A percentile compares a stretch with the other conserved stretches of the same genome.
phyloP scores from a whole-genome alignment of 179 eudicot species.

The Corrigiola litoralis region DNA sequence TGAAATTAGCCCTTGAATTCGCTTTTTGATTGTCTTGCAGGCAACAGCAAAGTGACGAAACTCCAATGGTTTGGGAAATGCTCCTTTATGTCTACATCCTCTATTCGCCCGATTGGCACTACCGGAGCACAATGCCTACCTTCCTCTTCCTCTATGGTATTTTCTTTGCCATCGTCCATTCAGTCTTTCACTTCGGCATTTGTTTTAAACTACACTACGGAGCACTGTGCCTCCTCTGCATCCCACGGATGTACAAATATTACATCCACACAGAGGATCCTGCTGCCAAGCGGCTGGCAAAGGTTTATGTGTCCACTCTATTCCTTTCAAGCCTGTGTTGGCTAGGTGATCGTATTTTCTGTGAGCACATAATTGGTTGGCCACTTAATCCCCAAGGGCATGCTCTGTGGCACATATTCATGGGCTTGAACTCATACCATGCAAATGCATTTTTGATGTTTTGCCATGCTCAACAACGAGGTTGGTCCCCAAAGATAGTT shows the following conservation, averaged over 20 bases:
- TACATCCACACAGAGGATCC: conserved; percentile 34
- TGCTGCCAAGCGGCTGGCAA: conserved; percentile 43
- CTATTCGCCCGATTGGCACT: conserved; percentile 57
- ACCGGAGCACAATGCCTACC: conserved; percentile 53
- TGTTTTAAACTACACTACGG: conserved; percentile 39
- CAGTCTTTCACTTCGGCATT: conserved; percentile 27
- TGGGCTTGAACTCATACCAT: conserved; percentile 45
- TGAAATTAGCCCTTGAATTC: background rate
- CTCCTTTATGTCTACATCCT: conserved; percentile 50
- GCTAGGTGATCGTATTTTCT: conserved; percentile 37
- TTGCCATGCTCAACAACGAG: conserved; percentile 48
- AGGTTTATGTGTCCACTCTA: conserved; percentile 33
- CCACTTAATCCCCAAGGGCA: conserved; percentile 47
- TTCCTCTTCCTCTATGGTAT: conserved; percentile 46
- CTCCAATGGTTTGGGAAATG: conserved; percentile 58
- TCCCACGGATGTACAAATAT: conserved; percentile 55
- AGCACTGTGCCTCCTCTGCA: conserved; percentile 42
- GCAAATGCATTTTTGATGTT: conserved; percentile 52
- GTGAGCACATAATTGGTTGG: conserved; percentile 30
- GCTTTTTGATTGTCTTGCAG: conserved; percentile 19
- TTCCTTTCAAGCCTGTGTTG: conserved; percentile 37
- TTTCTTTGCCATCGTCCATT: conserved; percentile 34
- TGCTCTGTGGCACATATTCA: conserved; percentile 46
- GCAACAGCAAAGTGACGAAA: conserved; percentile 50
- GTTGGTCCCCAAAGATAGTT: conserved; percentile 35